Percentiles rank a stretch among this genome's conserved stretches.
Evolutionary conservation across 106 monocot species (phyloP).

Genomic region (Acorus gramineus): DNA sequence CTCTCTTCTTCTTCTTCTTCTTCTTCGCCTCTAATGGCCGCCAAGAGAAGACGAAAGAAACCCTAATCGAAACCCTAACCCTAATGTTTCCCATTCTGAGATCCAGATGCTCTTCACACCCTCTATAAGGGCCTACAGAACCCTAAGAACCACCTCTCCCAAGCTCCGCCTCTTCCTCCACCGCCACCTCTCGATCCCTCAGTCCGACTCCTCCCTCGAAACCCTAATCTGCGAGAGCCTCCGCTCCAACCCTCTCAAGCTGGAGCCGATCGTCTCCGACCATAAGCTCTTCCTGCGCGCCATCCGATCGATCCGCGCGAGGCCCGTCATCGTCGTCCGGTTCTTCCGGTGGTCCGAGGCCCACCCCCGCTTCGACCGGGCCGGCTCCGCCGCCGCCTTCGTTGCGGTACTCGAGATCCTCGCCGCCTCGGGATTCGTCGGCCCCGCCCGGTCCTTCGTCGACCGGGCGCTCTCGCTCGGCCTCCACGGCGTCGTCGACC

Average conservation of each 20-base stretch:
- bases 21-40: no score
- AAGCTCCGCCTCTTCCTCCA: slow-evolving; percentile 2
- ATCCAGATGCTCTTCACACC: no score
- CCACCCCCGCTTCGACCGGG: slow-evolving; percentile 31
- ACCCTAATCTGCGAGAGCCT: slow-evolving; percentile 14
- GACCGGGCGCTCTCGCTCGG: slow-evolving; percentile 11
- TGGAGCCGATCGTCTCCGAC: slow-evolving; percentile 25
- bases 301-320: slow-evolving; percentile 29
- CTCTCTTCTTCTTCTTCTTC: no score
- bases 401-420: slow-evolving; percentile 35
- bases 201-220: slow-evolving; percentile 11
- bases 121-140: no score
- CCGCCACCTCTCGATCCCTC: slow-evolving; percentile 1
- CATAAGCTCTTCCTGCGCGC: slow-evolving; percentile 23
- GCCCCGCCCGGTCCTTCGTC: slow-evolving; percentile 31
- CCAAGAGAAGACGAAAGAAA: no score
- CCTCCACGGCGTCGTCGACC: slow-evolving; percentile 31
- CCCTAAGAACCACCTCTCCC: no score
- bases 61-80: no score
- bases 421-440: slow-evolving; percentile 25
- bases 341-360: slow-evolving; percentile 66
- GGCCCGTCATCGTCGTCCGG: slow-evolving; percentile 32
- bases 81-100: no score
- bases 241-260: slow-evolving; percentile 2
- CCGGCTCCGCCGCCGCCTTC: slow-evolving; percentile 16